These are phyloP conservation scores for Monosporascus sp. DNA, from an alignment of 2,329 filamentous ascomycete species.

Conservation along the genomic window DNA sequence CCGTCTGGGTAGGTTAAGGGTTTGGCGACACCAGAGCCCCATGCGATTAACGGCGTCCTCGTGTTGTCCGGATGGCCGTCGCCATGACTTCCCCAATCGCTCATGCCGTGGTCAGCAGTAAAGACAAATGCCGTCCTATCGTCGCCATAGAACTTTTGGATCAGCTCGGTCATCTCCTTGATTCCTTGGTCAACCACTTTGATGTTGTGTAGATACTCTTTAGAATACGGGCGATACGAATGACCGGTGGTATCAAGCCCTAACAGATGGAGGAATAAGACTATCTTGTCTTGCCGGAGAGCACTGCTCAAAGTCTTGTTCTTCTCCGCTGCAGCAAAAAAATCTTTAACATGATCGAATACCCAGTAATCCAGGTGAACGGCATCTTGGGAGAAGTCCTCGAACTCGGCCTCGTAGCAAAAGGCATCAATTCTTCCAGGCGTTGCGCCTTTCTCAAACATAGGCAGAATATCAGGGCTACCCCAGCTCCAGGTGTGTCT, in stretches of 20 bases:
- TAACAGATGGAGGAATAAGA: constrained; percentile 93
- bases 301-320: constrained; percentile 71
- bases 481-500: constrained; percentile 99
- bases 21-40: constrained; percentile 85
- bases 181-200: constrained; percentile 91
- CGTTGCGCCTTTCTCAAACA: constrained; percentile 93
- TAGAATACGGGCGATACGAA: constrained; percentile 81
- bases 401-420: constrained; percentile 75
- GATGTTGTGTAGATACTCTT: constrained; percentile 92
- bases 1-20: constrained; percentile 55
- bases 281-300: constrained; percentile 76
- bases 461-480: constrained; percentile 92
- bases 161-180: constrained; percentile 72
- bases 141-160: constrained; percentile 80
- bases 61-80: constrained; percentile 98
- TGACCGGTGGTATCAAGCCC: constrained; percentile 91
- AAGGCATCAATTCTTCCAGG: constrained; percentile 84
- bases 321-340: constrained; percentile 75
- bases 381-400: constrained; percentile 85
- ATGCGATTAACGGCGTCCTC: constrained; percentile 83
- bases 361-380: constrained; percentile 87
- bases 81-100: constrained; percentile 97
- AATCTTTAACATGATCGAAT: constrained; percentile 83
- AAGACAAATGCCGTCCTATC: constrained; percentile 91
- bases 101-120: constrained; percentile 98